Evolutionary conservation across 306 rosid species (phyloP).

Genomic region (Argentina anserina): DNA sequence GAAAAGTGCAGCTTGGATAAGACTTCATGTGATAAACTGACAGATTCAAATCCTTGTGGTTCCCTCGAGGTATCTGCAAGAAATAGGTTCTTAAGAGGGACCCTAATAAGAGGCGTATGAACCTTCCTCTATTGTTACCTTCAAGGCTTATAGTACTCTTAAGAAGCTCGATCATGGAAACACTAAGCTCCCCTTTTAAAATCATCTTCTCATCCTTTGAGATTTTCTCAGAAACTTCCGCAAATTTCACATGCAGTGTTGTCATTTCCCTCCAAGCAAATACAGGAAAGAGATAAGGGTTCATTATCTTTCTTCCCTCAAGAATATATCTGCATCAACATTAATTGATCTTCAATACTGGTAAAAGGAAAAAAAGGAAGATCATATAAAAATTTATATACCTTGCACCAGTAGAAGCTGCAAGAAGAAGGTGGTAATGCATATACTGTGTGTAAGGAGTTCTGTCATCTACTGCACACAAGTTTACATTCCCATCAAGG

Average conservation of each 20-base stretch:
- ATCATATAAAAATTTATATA: constrained; percentile 5
- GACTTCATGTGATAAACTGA: neutral
- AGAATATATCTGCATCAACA: constrained; percentile 33
- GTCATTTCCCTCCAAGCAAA: constrained; percentile 34
- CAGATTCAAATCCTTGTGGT: constrained; percentile 6
- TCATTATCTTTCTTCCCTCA: constrained; percentile 32
- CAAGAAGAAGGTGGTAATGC: constrained; percentile 34
- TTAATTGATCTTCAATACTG: neutral
- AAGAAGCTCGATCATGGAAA: constrained; percentile 27
- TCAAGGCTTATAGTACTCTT: constrained; percentile 29
- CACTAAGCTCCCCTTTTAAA: constrained; percentile 25
- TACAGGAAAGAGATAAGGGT: constrained; percentile 27
- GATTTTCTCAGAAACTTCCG: constrained; percentile 19
- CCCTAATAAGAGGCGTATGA: constrained; percentile 16
- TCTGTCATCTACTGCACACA: constrained; percentile 27
- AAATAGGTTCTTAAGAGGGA: constrained; percentile 30
- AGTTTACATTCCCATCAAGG: constrained; percentile 24
- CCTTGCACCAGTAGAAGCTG: constrained; percentile 37
- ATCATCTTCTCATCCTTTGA: constrained; percentile 13
- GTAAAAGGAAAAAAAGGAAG: neutral
- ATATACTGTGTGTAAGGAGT: constrained; percentile 39
- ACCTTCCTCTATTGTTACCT: constrained; percentile 26
- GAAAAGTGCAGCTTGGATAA: constrained; percentile 19
- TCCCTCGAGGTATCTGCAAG: constrained; percentile 29
- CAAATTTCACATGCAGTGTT: constrained; percentile 25